Conservation (phyloP, 2,329 filamentous ascomycete genomes). For the Rutstroemia sp. region DNA sequence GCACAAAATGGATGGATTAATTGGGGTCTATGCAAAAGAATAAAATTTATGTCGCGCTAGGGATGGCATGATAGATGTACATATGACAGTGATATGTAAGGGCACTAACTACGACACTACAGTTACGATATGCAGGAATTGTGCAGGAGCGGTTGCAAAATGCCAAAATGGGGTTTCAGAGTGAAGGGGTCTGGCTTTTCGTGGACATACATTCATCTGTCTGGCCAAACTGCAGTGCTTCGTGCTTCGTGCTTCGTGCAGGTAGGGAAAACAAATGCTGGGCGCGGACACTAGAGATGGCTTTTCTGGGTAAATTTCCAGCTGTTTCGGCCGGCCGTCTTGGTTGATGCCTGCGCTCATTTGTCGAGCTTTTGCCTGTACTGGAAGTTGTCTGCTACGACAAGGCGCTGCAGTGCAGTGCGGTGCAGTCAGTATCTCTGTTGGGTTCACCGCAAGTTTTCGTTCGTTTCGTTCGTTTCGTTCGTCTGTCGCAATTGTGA, state of each 20-base stretch:
- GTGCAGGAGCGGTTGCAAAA: slow-evolving; percentile 1
- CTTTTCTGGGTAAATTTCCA: not conserved
- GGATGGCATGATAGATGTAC: not conserved
- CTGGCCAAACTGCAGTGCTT: no score
- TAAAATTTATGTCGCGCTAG: no score
- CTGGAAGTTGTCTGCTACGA: no score
- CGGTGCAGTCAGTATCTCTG: no score
- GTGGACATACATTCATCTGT: not conserved
- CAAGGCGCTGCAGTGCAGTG: no score
- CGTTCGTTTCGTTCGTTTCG: no score
- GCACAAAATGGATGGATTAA: not conserved
- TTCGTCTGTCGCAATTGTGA: no score
- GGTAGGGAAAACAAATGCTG: no score
- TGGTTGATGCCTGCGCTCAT: not conserved
- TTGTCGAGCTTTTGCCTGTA: no score
- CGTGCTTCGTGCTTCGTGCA: no score
- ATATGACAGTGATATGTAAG: not conserved
- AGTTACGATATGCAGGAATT: not conserved
- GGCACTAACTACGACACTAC: not conserved
- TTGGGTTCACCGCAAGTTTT: no score
- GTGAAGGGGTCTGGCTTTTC: no score
- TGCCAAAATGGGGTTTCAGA: not conserved
- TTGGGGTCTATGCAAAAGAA: not conserved
- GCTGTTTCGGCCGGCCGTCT: not conserved
- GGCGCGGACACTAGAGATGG: not conserved